phyloP scores from a whole-genome alignment of 768 basidiomycete species.

The Rhizopogon sp. region DNA sequence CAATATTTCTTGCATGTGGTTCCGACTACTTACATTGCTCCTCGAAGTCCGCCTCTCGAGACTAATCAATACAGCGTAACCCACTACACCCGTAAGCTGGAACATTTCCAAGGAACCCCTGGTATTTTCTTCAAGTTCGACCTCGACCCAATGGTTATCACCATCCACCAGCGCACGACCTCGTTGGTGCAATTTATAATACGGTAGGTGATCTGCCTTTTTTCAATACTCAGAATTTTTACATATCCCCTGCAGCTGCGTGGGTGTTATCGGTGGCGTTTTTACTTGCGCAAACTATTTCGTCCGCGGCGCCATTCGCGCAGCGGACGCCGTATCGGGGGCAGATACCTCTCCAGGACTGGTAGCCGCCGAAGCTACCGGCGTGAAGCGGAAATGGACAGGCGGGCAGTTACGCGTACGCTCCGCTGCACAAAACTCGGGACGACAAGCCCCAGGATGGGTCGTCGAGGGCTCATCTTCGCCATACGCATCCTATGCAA shows the following conservation, averaged over 20 bases:
- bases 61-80: constrained; percentile 94
- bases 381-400: constrained; percentile 65
- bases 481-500: constrained; percentile 32
- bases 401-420: constrained; percentile 62
- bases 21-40: constrained; percentile 87
- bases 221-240: neutral
- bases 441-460: constrained; percentile 57
- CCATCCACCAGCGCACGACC: constrained; percentile 85
- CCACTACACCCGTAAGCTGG: constrained; percentile 75
- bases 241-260: constrained; percentile 39
- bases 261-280: constrained; percentile 92
- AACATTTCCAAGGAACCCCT: constrained; percentile 75
- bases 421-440: constrained; percentile 19
- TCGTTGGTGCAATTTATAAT: constrained; percentile 78
- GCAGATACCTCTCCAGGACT: constrained; percentile 47
- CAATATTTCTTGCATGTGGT: constrained; percentile 96
- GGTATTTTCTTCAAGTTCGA: constrained; percentile 99
- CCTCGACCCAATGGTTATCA: constrained; percentile 82
- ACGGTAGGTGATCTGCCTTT: constrained; percentile 31
- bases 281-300: constrained; percentile 84
- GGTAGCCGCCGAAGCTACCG: constrained; percentile 61
- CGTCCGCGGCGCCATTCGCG: constrained; percentile 56
- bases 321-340: constrained; percentile 60
- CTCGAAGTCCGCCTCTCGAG: constrained; percentile 54
- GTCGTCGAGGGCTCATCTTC: constrained; percentile 43